Percentiles rank a stretch among this genome's conserved stretches.
These are phyloP conservation scores for Biscogniauxia marginata DNA, from an alignment of 2,329 filamentous ascomycete species.

Conservation along the genomic window DNA sequence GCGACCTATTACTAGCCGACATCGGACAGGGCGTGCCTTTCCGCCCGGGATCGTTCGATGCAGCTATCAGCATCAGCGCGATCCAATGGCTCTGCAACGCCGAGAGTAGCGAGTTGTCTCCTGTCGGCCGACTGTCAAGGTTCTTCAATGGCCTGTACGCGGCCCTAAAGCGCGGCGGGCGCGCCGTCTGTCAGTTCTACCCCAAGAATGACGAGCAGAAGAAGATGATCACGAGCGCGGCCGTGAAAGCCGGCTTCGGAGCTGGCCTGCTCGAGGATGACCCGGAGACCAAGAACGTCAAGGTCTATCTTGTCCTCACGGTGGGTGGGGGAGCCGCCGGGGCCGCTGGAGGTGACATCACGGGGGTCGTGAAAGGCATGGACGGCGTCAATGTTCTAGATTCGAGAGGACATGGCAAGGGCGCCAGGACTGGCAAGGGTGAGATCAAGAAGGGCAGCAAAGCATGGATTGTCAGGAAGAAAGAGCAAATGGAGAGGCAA, in stretches of 20 bases:
- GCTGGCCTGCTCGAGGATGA: constrained; percentile 95
- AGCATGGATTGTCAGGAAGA: constrained; percentile 81
- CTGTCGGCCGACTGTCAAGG: constrained; percentile 71
- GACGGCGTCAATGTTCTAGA: constrained; percentile 83
- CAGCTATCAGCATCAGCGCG: constrained; percentile 89
- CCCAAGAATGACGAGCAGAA: constrained; percentile 92
- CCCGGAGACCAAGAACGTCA: constrained; percentile 91
- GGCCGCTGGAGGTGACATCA: constrained; percentile 72
- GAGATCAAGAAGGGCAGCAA: constrained; percentile 78
- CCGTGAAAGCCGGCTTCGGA: constrained; percentile 91
- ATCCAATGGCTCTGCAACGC: constrained; percentile 99
- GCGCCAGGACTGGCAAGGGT: constrained; percentile 41
- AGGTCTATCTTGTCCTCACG: constrained; percentile 92
- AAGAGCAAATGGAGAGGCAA: constrained; percentile 91
- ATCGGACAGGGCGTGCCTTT: constrained; percentile 96
- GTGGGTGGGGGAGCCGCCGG: constrained; percentile 64
- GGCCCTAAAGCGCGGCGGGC: constrained; percentile 75
- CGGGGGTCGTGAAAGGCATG: constrained; percentile 85
- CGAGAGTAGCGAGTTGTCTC: constrained; percentile 80
- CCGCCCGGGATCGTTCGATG: constrained; percentile 87
- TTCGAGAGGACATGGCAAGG: constrained; percentile 52
- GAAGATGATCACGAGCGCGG: constrained; percentile 86
- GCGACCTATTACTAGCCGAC: constrained; percentile 90
- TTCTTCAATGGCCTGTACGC: constrained; percentile 96
- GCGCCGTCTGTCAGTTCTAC: constrained; percentile 96